Conservation (phyloP, 495 filamentous ascomycete species). For the Penicillium dipodomyicola region DNA sequence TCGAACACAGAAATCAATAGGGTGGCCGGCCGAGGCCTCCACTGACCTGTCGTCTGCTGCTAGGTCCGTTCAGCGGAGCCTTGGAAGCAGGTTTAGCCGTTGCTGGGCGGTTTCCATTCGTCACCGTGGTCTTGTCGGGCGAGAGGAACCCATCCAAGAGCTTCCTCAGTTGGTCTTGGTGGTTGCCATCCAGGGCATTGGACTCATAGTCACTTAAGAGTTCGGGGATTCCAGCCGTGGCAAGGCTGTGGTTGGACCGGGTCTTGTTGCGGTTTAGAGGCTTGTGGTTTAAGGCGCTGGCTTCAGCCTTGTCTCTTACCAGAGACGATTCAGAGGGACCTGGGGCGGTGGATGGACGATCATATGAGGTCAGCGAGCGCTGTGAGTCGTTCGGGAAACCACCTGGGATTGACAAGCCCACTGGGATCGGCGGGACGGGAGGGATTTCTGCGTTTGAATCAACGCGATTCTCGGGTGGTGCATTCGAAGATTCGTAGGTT, state of each 20-base stretch:
- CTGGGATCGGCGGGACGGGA: slow-evolving; percentile 46
- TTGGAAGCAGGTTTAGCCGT: slow-evolving; percentile 15
- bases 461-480: slow-evolving; percentile 4
- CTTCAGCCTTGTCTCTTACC: slow-evolving; percentile 25
- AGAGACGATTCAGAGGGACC: slow-evolving; percentile 25
- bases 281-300: slow-evolving; percentile 18
- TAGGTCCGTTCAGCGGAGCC: slow-evolving; percentile 16
- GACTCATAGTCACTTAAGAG: slow-evolving; percentile 12
- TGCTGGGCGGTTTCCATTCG: slow-evolving; percentile 22
- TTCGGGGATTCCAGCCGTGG: slow-evolving; percentile 19
- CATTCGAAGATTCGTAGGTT: slow-evolving; percentile 7
- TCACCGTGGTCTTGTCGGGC: slow-evolving; percentile 15
- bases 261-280: slow-evolving; percentile 38
- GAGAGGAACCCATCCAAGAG: slow-evolving; percentile 42
- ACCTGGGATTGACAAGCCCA: slow-evolving; percentile 37
- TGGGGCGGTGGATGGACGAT: slow-evolving; percentile 42
- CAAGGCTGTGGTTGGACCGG: slow-evolving; percentile 39
- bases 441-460: slow-evolving; percentile 34
- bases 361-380: slow-evolving; percentile 31
- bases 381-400: slow-evolving; percentile 41
- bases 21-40: slow-evolving; percentile 44
- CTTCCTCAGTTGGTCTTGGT: slow-evolving; percentile 37
- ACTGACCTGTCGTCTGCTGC: slow-evolving; percentile 29
- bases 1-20: slow-evolving; percentile 34
- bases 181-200: slow-evolving; percentile 18